These are phyloP conservation scores for Amphicarpaea edgeworthii DNA, from an alignment of 306 rosid species.

Conservation along the genomic window DNA sequence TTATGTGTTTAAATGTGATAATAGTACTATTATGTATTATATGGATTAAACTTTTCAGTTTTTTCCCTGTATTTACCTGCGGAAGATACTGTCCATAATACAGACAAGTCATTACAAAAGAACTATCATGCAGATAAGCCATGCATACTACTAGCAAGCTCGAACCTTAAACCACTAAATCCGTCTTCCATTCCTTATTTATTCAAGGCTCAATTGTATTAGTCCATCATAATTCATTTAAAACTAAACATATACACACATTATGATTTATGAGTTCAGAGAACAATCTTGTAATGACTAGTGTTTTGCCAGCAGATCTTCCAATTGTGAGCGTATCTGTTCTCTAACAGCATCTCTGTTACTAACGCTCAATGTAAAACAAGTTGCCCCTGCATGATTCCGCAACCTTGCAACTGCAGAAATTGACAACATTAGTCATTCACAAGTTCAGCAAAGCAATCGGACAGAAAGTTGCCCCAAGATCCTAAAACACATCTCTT, in stretches of 20 bases:
- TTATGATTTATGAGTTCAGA: conserved; percentile 36
- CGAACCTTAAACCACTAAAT: conserved; percentile 7
- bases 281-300: conserved; percentile 45
- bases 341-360: conserved; percentile 73
- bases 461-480: conserved; percentile 29
- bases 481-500: conserved; percentile 22
- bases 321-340: conserved; percentile 59
- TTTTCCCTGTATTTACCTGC: neutral
- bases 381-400: conserved; percentile 71
- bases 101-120: neutral
- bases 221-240: conserved; percentile 14
- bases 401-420: conserved; percentile 80
- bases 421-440: conserved; percentile 31
- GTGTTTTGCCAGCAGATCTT: conserved; percentile 52
- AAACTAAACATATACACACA: neutral
- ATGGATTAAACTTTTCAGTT: conserved; percentile 2
- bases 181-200: neutral
- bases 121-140: neutral
- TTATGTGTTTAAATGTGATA: conserved; percentile 16
- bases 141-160: neutral
- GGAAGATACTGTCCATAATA: neutral
- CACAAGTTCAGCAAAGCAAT: conserved; percentile 29
- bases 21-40: neutral
- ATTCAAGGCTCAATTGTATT: conserved; percentile 1
- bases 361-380: conserved; percentile 62